Evolutionary conservation across 1,139 yeast genomes (phyloP).

Genomic region (Blastobotrys illinoisensis): DNA sequence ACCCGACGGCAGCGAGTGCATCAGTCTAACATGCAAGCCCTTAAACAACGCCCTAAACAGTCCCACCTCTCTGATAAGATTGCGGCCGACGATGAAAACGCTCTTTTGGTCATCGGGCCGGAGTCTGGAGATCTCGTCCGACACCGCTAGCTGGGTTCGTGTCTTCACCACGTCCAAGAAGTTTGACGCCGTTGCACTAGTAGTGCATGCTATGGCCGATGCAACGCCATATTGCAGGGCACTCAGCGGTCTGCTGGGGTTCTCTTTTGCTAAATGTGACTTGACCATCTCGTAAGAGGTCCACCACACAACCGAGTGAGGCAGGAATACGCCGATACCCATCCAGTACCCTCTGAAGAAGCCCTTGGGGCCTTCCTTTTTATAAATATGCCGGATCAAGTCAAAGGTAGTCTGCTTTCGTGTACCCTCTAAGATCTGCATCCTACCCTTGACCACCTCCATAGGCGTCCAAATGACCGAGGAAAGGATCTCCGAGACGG

Average conservation of each 20-base stretch:
- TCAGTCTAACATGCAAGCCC: constrained; percentile 36
- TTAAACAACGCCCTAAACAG: constrained; percentile 33
- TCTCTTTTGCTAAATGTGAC: constrained; percentile 8
- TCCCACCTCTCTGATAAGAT: constrained; percentile 37
- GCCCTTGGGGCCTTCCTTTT: constrained; percentile 36
- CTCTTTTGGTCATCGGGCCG: constrained; percentile 37
- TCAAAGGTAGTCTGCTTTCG: constrained; percentile 19
- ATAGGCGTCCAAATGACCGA: constrained; percentile 43
- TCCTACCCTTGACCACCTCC: constrained; percentile 41
- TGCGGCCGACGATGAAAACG: constrained; percentile 32
- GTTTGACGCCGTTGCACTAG: constrained; percentile 37
- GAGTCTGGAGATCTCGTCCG: constrained; percentile 35
- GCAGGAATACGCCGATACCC: constrained; percentile 38
- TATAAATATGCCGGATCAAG: constrained; percentile 28
- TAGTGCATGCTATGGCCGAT: constrained; percentile 36
- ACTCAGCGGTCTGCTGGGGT: constrained; percentile 16
- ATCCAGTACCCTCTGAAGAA: constrained; percentile 42
- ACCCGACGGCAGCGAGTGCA: constrained; percentile 37
- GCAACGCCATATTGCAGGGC: constrained; percentile 32
- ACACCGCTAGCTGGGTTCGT: constrained; percentile 39
- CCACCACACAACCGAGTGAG: constrained; percentile 41
- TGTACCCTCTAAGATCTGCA: constrained; percentile 32
- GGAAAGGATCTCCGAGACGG: constrained; percentile 38
- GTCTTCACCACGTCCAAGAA: constrained; percentile 41
- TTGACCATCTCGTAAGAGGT: constrained; percentile 30